Base-by-base conservation (phyloP, 768 basidiomycete genomes). In the Mycena crocata region DNA sequence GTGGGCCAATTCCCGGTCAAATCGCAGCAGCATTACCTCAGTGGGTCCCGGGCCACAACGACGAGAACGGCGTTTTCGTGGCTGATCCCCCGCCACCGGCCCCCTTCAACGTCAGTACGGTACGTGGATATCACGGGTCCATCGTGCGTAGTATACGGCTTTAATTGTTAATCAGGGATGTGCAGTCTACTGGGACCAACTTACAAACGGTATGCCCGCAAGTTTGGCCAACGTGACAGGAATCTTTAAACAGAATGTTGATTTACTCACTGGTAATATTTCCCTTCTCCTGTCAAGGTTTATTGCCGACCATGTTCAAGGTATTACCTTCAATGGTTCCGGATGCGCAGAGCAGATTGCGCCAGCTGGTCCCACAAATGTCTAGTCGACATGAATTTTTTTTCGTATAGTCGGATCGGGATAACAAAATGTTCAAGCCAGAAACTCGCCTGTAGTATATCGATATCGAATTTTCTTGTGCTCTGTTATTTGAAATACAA, bases 21-120 rank as follows among this genome's bases (percentile, higher is more conserved):
- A 67, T 62, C 35, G 49, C 37, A 34, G 54, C 51, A 24, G 65
- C 46, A 34, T 39, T 51, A n/a, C 62, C 62, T 28, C 34, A 50
- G 31, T 39, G 44, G 26, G 24, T 66, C 17, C 52, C 66, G 9
- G 66, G 61, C 12, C 55, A 56, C 42, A 68, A 62, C 56, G 56
- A 68, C 32, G 66, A 13, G n/a, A 57, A 57, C 48, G 66, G 66
- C 8, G 61, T 57, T 10, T 63, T 57, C 23, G 57, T 62, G 21
- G 39, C 56, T 21, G 66, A 68, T n/a, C 45, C 60, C 19, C 39
- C 37, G 28, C 24, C 61, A n/a, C 61, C 66, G 30, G 52, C 54
- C n/a, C 66, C 66, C 56, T 68, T 63, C 50, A 68, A 64, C 46
- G 50, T 30, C 42, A 62, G 61, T 46, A 28, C 45, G 39, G 55